Evolutionary conservation across 106 monocot genomes (phyloP).

Genomic region (Narthecium ossifragum): DNA sequence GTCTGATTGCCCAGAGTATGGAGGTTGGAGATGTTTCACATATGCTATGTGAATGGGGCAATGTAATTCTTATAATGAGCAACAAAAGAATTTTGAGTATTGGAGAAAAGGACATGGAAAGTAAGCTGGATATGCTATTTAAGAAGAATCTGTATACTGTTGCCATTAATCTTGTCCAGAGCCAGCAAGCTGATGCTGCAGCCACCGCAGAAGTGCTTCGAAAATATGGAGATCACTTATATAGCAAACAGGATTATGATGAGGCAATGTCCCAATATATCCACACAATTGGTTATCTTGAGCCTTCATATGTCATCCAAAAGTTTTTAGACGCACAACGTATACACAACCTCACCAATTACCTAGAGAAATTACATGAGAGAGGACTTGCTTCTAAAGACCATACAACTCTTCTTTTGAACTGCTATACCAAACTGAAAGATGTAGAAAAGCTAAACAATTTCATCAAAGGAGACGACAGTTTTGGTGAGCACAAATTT

Average conservation of each 20-base stretch:
- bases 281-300: slow-evolving; percentile 86
- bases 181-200: slow-evolving; percentile 90
- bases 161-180: slow-evolving; percentile 93
- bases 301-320: slow-evolving; percentile 98
- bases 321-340: slow-evolving; percentile 97
- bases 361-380: slow-evolving; percentile 88
- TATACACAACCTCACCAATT: slow-evolving; percentile 91
- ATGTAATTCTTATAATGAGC: slow-evolving; percentile 76
- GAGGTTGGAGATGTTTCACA: slow-evolving; percentile 76
- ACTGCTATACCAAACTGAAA: slow-evolving; percentile 97
- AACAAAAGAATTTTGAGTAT: slow-evolving; percentile 73
- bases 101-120: slow-evolving; percentile 99
- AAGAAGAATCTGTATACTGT: slow-evolving; percentile 97
- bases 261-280: slow-evolving; percentile 97
- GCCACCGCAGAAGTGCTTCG: slow-evolving; percentile 94
- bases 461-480: slow-evolving; percentile 89
- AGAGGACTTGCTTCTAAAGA: slow-evolving; percentile 86
- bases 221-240: slow-evolving; percentile 95
- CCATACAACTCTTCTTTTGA: slow-evolving; percentile 92
- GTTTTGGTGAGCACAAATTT: slow-evolving; percentile 70
- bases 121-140: slow-evolving; percentile 96
- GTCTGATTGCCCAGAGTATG: slow-evolving; percentile 86
- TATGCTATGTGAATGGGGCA: slow-evolving; percentile 94
- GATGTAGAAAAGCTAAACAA: slow-evolving; percentile 94
- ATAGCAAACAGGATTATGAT: slow-evolving; percentile 90